Evolutionary conservation across 164 flowering plant species (phyloP).

Genomic region (Magnolia officinalis): DNA sequence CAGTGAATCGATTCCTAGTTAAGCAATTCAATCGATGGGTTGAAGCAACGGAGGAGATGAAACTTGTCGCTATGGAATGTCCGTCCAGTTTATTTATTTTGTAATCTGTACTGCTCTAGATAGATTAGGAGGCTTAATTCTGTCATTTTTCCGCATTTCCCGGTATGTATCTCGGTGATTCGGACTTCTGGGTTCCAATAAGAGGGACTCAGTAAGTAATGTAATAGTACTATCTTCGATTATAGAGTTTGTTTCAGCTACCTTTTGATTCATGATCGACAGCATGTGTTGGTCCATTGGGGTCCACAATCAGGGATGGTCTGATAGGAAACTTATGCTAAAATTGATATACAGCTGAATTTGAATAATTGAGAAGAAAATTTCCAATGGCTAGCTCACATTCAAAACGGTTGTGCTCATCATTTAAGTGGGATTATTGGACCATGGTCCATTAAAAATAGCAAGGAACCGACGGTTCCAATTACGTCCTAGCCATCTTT

Average conservation of each 20-base stretch:
- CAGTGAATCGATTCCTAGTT: background rate
- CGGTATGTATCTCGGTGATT: slow-evolving; percentile 1
- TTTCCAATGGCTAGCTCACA: no score
- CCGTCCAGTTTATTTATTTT: background rate
- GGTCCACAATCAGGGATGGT: no score
- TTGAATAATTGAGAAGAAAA: no score
- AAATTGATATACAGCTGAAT: no score
- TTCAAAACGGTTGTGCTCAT: no score
- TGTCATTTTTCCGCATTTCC: background rate
- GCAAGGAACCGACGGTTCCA: no score
- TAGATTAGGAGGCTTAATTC: background rate
- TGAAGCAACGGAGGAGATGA: background rate
- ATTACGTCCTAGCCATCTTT: no score
- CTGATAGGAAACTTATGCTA: no score
- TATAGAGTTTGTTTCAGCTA: background rate
- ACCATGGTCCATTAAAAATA: no score
- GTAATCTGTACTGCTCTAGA: slow-evolving; percentile 4
- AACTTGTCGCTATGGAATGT: background rate
- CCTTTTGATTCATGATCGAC: background rate
- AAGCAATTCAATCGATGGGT: background rate
- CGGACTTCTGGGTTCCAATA: slow-evolving; percentile 1
- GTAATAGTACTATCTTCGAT: background rate
- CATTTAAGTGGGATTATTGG: no score
- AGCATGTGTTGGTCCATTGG: background rate
- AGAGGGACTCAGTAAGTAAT: background rate